Evolutionary conservation across 352 stramenopile species (phyloP).

Genomic region (Elongisporangium prolatum): DNA sequence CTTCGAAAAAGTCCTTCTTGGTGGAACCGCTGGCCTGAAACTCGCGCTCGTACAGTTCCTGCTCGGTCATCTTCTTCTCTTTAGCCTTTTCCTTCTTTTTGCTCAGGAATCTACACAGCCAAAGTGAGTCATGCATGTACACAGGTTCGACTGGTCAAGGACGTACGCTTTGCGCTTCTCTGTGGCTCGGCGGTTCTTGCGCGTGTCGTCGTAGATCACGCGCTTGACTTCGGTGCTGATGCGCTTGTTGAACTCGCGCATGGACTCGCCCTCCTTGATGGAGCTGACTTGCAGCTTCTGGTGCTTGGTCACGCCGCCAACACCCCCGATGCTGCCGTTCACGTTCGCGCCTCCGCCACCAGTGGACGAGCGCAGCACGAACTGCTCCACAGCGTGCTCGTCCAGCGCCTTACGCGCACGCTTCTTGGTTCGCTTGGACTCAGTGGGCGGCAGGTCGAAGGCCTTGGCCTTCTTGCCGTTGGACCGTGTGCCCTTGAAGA

Average conservation of each 20-base stretch:
- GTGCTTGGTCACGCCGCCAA: conserved; percentile 14
- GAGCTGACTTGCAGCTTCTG: conserved; percentile 47
- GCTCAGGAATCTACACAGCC: conserved; percentile 32
- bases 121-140: conserved; percentile 1
- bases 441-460: conserved; percentile 58
- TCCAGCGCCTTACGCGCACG: conserved; percentile 59
- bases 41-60: conserved; percentile 74
- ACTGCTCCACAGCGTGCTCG: conserved; percentile 61
- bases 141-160: too few species aligned
- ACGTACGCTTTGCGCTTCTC: conserved; percentile 71
- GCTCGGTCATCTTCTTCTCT: conserved; percentile 74
- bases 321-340: conserved; percentile 7
- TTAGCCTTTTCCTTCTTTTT: conserved; percentile 79
- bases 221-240: conserved; percentile 81
- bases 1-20: conserved; percentile 74
- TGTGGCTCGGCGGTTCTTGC: conserved; percentile 62
- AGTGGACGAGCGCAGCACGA: conserved; percentile 44
- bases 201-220: conserved; percentile 81
- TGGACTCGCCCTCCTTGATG: conserved; percentile 65
- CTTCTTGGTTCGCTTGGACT: conserved; percentile 81
- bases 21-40: conserved; percentile 60
- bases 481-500: conserved; percentile 78
- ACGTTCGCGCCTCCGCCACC: conserved; percentile 20
- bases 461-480: conserved; percentile 68
- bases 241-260: conserved; percentile 83